phyloP scores from a whole-genome alignment of 345 rosid genomes.

The Rhodamnia argentea region DNA sequence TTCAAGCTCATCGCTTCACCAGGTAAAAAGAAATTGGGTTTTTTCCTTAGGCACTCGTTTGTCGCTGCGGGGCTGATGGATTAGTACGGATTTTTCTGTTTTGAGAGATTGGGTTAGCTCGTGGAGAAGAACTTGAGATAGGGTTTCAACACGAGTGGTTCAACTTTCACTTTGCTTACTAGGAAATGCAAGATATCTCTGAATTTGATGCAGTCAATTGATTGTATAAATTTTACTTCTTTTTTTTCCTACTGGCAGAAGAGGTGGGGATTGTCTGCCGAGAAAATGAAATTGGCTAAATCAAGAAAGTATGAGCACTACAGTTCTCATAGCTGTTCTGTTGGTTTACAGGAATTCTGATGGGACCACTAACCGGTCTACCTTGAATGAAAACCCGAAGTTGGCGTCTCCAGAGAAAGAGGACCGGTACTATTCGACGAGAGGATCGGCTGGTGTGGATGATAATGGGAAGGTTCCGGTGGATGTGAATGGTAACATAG shows the following conservation, averaged over 20 bases:
- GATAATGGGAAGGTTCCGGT: constrained; percentile 9
- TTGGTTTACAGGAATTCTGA: constrained; percentile 40
- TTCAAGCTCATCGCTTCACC: constrained; percentile 34
- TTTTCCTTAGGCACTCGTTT: neutral
- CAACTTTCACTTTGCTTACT: neutral
- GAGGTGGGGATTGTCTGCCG: neutral
- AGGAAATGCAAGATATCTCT: neutral
- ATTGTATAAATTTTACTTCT: neutral
- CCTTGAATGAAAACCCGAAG: constrained; percentile 22
- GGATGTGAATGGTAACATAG: constrained; percentile 40
- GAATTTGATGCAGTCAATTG: neutral
- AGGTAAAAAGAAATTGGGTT: constrained; percentile 19
- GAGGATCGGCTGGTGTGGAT: constrained; percentile 36
- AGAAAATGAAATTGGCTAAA: neutral
- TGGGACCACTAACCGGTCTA: constrained; percentile 22
- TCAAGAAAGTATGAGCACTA: neutral
- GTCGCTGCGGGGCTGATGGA: neutral
- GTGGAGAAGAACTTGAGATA: neutral
- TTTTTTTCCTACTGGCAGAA: neutral
- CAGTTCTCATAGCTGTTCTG: neutral
- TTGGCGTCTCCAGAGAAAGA: constrained; percentile 49
- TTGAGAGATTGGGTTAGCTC: neutral
- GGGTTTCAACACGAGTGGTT: neutral
- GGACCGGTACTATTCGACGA: constrained; percentile 48
- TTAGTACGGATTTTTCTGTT: neutral